Percentiles rank a stretch among this genome's conserved stretches.
phyloP scores from a whole-genome alignment of 805 yeast genomes.

The Yarrowia bubula region DNA sequence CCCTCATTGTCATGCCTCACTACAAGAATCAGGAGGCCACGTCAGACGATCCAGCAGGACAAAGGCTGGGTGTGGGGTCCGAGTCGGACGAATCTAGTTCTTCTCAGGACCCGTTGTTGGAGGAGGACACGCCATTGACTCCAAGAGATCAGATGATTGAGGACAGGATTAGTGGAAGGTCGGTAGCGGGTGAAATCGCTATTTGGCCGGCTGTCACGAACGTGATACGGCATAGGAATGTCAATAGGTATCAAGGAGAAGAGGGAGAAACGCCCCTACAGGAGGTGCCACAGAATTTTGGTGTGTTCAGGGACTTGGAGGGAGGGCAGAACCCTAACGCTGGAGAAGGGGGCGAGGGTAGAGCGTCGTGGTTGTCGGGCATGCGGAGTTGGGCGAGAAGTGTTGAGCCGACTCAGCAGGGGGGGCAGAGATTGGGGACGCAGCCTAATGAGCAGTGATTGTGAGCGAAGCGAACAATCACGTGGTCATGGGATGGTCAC shows the following conservation, averaged over 20 bases:
- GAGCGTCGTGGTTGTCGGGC: not conserved
- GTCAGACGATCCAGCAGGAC: not conserved
- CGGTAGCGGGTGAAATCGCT: conserved; percentile 19
- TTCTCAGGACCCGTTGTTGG: not conserved
- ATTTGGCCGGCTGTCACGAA: not conserved
- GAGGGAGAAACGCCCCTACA: not conserved
- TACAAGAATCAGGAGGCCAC: not conserved
- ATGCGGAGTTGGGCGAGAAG: not conserved
- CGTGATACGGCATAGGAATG: conserved; percentile 1
- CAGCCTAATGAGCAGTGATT: not conserved
- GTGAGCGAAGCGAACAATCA: not conserved
- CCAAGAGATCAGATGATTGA: conserved; percentile 9
- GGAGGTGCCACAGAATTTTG: not conserved
- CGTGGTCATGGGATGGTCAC: no score
- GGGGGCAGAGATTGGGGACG: conserved; percentile 2
- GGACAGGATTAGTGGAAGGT: conserved; percentile 4
- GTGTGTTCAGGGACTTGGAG: not conserved
- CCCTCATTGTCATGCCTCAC: conserved; percentile 14
- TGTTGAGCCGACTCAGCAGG: not conserved
- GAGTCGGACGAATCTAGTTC: not conserved
- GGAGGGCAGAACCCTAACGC: not conserved
- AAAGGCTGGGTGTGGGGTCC: not conserved
- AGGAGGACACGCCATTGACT: not conserved
- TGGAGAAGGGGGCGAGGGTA: not conserved
- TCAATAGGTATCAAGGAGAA: conserved; percentile 9